Evolutionary conservation across 1,284 basidiomycete species (phyloP), one percentile per base, ranked within the genome.

Genomic region (Puccinia novopanici): DNA sequence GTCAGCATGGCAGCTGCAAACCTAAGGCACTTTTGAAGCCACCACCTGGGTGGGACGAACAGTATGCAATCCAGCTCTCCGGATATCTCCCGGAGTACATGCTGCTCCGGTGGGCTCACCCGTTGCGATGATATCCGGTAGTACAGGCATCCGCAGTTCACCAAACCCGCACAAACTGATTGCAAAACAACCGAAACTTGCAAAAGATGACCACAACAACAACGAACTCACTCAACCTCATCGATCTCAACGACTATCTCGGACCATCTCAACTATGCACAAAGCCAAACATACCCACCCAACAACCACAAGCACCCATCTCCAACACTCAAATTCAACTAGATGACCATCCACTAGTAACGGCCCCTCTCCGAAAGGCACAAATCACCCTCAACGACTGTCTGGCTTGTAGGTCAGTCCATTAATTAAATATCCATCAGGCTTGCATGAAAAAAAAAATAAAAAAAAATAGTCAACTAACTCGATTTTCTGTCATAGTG

Each of bases 191-290:
- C n/a, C n/a, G n/a, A n/a, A n/a, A n/a, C n/a, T n/a, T n/a, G 45
- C 45, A 45, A 45, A 45, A 45, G 45, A 52, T 52, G 12, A 52
- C 4, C 84, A 93, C 92, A 65, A 65, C 22, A 12, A 93, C 92
- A 12, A 42, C 40, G 9, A 67, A 48, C 63, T 52, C 70, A 40
- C 70, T 72, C 70, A 72, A 54, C 54, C 87, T 97, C 52, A 95
- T 94, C 24, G 96, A 99, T 86, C 89, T 99, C 65, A 98, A 98
- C 86, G 97, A 99, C 87, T 99, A 96, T 86, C 93, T 99, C 71
- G 94, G 94, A 0, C 97, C 97, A 3, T 93, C 95, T 0, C 96
- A 98, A 87, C 92, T 93, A 59, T 99, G 97, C 87, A 98, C 99
- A 87, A 98, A 98, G 85, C 96, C 97, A 2, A 94, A 98, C 30